Evolutionary conservation across 192 early-diverging fungal species (phyloP), one percentile per base, ranked within the genome.

Genomic region (Entomortierella beljakovae): DNA sequence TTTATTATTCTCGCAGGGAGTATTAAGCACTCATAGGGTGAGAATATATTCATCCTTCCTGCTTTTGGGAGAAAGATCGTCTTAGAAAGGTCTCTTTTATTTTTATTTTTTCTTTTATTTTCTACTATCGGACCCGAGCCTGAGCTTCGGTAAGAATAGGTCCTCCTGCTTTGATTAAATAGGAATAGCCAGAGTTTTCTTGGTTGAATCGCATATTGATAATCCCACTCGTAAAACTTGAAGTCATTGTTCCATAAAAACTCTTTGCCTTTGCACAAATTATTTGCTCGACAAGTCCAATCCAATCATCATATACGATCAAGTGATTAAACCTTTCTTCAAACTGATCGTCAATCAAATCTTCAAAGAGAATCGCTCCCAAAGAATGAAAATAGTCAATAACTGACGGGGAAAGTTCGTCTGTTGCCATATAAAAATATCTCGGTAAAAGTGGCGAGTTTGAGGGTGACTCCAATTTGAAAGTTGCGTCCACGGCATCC

Each of bases 161-260:
- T n/a, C n/a, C n/a, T n/a, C n/a, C n/a, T n/a, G n/a, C n/a, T n/a
- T n/a, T n/a, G n/a, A n/a, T n/a, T n/a, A n/a, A n/a, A n/a, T n/a
- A n/a, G n/a, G n/a, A n/a, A n/a, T n/a, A n/a, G n/a, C n/a, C n/a
- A n/a, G n/a, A n/a, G n/a, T n/a, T n/a, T n/a, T 62, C 46, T 10
- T 2, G 20, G 2, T 16, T 42, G 1, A 73, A 20, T 23, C 71
- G 42, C 48, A 66, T 33, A 38, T 61, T 75, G 25, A 67, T 18
- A 40, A 67, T 75, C 0, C 64, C 71, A 37, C 64, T 61, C 13
- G 64, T 61, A 16, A 75, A 61, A 16, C 71, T 75, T 23, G 63
- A 67, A 22, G 49, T 61, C 71, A 62, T 73, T 13, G 58, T 61
- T 0, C 71, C 71, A 26, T 46, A 46, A 54, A 75, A 67, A 31